Evolutionary conservation across 768 basidiomycete genomes (phyloP), one percentile per base, ranked within the genome.

Genomic region (Fibroporia radiculosa): DNA sequence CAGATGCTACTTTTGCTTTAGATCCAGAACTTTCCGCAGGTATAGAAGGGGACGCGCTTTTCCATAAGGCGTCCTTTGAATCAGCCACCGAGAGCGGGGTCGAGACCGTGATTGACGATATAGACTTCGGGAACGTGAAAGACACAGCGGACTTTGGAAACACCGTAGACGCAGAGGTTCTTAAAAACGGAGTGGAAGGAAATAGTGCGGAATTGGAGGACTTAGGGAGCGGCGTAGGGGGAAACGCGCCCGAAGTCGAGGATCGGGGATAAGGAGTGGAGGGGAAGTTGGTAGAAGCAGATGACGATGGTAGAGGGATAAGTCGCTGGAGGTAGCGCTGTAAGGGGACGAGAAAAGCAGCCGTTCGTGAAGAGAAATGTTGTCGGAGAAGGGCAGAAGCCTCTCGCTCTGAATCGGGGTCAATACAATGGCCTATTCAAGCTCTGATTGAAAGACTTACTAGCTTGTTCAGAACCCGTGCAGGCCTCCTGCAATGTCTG

Each of bases 291-390:
- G 45, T 16, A 4, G 53, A 49, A 2, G 48, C 52, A 0, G 59
- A 55, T 53, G 81, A 79, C 6, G 69, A 63, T 5, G 79, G 82
- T 16, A 79, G 73, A 47, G 89, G 88, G 61, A 93, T 89, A 38
- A 93, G 74, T 1, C 84, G 83, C 48, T 87, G 84, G 32, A 97
- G 80, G 68, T 97, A 97, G 52, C 93, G 78, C 54, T 93, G 83
- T 4, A 98, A 73, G 0, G 95, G 95, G 2, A 88, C 82, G 18
- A 97, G 76, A 49, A 98, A 72, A 43, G 83, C 83, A 16, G 84
- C 86, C 1, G 95, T 91, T 35, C 93, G 75, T 31, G 84, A 77
- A 42, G 80, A 80, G 60, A 98, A 91, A 58, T 97, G 91, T 36
- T 78, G 71, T 19, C 89, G 80, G 11, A 95, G 69, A 43, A 66